Evolutionary conservation across 2,329 filamentous ascomycete species (phyloP).

Genomic region (Dendryphion nanum): DNA sequence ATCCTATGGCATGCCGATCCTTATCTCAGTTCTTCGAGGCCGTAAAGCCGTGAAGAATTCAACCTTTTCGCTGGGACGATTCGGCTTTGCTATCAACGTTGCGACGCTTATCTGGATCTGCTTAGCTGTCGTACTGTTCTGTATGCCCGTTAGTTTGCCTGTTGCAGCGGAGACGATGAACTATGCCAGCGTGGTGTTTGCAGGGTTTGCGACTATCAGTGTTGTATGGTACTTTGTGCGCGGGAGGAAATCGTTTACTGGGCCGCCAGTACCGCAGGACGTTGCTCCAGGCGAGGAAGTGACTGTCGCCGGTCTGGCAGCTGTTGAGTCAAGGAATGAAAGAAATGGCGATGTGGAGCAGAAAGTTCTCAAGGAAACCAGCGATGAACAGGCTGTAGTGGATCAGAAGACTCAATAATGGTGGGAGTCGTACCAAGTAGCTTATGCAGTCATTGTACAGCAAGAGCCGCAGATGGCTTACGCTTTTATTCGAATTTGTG

Average conservation of each 20-base stretch:
- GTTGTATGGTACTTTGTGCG: slow-evolving; percentile 38
- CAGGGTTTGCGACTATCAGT: slow-evolving; percentile 38
- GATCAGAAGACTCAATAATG: no score
- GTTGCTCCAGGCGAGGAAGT: slow-evolving; percentile 34
- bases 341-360: slow-evolving; percentile 22
- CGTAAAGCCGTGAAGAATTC: slow-evolving; percentile 66
- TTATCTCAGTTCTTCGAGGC: slow-evolving; percentile 66
- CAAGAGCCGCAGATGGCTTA: no score
- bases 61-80: slow-evolving; percentile 65
- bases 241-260: slow-evolving; percentile 38
- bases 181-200: slow-evolving; percentile 43
- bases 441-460: no score
- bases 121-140: slow-evolving; percentile 70
- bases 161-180: slow-evolving; percentile 44
- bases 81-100: slow-evolving; percentile 68
- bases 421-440: no score
- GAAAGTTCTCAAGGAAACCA: slow-evolving; percentile 7
- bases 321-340: slow-evolving; percentile 26
- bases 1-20: slow-evolving; percentile 73
- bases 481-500: no score
- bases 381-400: no score
- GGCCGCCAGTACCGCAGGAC: slow-evolving; percentile 37
- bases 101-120: slow-evolving; percentile 69
- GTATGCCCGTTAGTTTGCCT: slow-evolving; percentile 60
- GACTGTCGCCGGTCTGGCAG: slow-evolving; percentile 29